These are phyloP conservation scores for Alternaria sp. DNA, from an alignment of 2,329 filamentous ascomycete genomes.

Conservation along the genomic window DNA sequence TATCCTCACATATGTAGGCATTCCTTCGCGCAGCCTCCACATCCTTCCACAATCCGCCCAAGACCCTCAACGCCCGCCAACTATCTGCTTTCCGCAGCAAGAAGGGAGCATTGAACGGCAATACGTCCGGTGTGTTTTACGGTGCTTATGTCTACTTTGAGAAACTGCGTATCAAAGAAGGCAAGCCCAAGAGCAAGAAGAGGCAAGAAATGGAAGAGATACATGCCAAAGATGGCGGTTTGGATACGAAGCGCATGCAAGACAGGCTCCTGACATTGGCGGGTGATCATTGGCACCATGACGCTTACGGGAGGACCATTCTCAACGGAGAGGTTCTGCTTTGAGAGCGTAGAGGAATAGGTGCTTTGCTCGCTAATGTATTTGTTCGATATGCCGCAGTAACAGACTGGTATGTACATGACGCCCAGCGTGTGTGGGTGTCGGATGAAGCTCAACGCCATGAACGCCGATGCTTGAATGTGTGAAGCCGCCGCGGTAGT, in stretches of 20 bases:
- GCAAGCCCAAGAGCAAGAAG: constrained; percentile 62
- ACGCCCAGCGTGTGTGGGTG: neutral
- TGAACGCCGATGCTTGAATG: constrained; percentile 23
- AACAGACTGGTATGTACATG: constrained; percentile 8
- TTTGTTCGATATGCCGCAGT: neutral
- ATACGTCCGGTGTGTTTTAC: constrained; percentile 62
- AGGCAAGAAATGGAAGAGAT: constrained; percentile 62
- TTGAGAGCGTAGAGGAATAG: neutral
- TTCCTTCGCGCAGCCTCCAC: constrained; percentile 60
- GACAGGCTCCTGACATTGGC: neutral
- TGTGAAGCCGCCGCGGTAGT: neutral
- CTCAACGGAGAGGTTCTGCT: neutral
- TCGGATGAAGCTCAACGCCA: constrained; percentile 8
- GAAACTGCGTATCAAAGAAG: constrained; percentile 63
- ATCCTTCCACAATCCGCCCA: constrained; percentile 49
- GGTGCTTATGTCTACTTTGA: constrained; percentile 68
- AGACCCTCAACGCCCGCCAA: constrained; percentile 55
- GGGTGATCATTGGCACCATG: neutral
- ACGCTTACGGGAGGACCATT: neutral
- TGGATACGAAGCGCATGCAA: constrained; percentile 14
- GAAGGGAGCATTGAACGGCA: constrained; percentile 60
- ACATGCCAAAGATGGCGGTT: constrained; percentile 6
- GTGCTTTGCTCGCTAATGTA: neutral
- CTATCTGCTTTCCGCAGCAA: constrained; percentile 62
- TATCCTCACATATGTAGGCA: too few species aligned